Conservation (phyloP, 352 stramenopile species). For the Globisporangium viniferum region DNA sequence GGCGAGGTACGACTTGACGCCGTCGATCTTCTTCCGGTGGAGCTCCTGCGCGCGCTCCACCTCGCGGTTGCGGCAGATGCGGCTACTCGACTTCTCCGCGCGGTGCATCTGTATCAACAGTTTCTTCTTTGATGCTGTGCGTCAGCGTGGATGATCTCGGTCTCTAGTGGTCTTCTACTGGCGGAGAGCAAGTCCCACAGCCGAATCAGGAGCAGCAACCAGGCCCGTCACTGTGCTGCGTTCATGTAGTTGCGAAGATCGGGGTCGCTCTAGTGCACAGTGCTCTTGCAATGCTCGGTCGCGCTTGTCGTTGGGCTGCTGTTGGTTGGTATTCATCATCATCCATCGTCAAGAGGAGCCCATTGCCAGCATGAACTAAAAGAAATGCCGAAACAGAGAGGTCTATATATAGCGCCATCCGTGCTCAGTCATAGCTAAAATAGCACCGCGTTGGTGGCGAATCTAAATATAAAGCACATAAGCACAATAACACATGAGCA, state of each 20-base stretch:
- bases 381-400: no score
- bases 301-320: no score
- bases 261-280: no score
- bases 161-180: background rate
- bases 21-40: constrained; percentile 68
- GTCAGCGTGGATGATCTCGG: background rate
- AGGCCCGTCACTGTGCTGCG: background rate
- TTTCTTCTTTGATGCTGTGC: background rate
- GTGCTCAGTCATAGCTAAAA: no score
- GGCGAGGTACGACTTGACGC: constrained; percentile 59
- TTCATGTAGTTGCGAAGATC: background rate
- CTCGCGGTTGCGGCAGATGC: constrained; percentile 65
- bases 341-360: no score
- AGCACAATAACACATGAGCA: no score
- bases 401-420: no score
- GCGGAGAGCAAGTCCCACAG: background rate
- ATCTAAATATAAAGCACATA: no score
- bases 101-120: constrained; percentile 44
- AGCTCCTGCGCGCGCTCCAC: constrained; percentile 67
- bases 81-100: constrained; percentile 75
- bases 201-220: background rate
- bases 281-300: no score
- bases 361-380: no score
- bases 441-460: no score
- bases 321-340: no score